Base-by-base conservation (phyloP, 1,284 basidiomycete genomes). In the Rhodotorula sp. region DNA sequence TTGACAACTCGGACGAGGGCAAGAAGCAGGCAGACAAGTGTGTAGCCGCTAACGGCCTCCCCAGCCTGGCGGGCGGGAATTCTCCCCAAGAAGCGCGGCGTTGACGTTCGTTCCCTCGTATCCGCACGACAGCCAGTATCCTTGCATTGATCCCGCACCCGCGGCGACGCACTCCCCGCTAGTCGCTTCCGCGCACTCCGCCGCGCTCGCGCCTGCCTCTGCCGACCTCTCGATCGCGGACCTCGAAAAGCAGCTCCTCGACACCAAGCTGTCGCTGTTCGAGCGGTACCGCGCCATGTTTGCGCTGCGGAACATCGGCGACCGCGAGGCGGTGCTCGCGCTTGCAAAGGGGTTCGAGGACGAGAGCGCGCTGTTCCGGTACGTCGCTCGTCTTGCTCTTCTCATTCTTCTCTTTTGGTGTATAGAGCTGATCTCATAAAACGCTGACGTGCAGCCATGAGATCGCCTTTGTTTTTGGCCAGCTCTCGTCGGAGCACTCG, bases 261-360 rank as follows among this genome's bases (percentile, higher is more conserved):
- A 97, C 80, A 86, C 84, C 5, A 82, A 83, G 9, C 83, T 90
- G 1, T 86, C 92, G 0, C 87, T 99, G 0, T 99, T 99, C 79
- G 89, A 94, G 77, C 88, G 97, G 50, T 99, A 99, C 81, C 88
- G 97, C 25, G 96, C 97, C 55, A 99, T 99, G 97, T 99, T 99
- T 81, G 91, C 92, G 0, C 86, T 99, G 59, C 88, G 97, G 39
- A 95, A 97, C 82, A 90, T 93, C 61, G 92, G 92, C 39, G 78
- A 77, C 22, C 80, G 81, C 66, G 83, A 82, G 29, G 95, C 96
- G 0, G 91, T 99, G 21, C 88, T 93, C 74, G 94, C 95, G 3
- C 89, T 99, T 27, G 93, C 94, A 0, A 87, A 88, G 51, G 96
- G 95, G 0, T 95, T 99, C 81, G 81, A 84, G 29, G 93, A 98